Percentiles rank a stretch among this genome's conserved stretches.
Evolutionary conservation across 2,329 filamentous ascomycete species (phyloP).

Genomic region (Cytospora piceicola): DNA sequence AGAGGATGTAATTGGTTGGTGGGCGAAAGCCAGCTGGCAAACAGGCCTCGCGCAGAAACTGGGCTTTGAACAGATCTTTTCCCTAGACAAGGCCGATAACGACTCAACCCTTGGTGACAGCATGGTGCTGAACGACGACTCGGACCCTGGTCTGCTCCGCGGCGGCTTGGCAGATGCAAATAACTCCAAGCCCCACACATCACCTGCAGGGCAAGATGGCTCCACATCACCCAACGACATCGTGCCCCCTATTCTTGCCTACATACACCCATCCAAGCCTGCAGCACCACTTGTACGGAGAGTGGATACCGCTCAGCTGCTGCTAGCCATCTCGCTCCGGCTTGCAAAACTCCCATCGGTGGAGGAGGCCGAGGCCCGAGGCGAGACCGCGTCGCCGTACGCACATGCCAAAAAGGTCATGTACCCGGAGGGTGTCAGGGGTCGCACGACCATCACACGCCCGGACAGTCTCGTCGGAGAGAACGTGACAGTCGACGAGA

Average conservation of each 20-base stretch:
- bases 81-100: slow-evolving; percentile 43
- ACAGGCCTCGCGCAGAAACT: slow-evolving; percentile 78
- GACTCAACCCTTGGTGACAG: slow-evolving; percentile 37
- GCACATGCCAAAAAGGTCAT: slow-evolving; percentile 80
- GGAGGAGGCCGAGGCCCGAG: slow-evolving; percentile 59
- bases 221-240: slow-evolving; percentile 26
- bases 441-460: slow-evolving; percentile 79
- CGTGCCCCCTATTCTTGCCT: slow-evolving; percentile 78
- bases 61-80: slow-evolving; percentile 68
- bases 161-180: slow-evolving; percentile 10
- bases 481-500: slow-evolving; percentile 87
- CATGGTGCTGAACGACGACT: slow-evolving; percentile 33
- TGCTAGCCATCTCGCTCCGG: slow-evolving; percentile 80
- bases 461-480: slow-evolving; percentile 83
- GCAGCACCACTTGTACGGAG: slow-evolving; percentile 74
- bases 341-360: slow-evolving; percentile 81
- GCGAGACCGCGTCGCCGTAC: slow-evolving; percentile 67
- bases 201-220: slow-evolving; percentile 7
- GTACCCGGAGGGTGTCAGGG: slow-evolving; percentile 79
- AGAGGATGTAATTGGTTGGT: slow-evolving; percentile 92
- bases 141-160: slow-evolving; percentile 24
- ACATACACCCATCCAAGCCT: slow-evolving; percentile 68
- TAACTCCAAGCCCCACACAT: not conserved
- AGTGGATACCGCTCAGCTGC: slow-evolving; percentile 82
- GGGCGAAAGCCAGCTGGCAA: slow-evolving; percentile 95